Percentiles rank a stretch among this genome's conserved stretches.
These are phyloP conservation scores for Kockiozyma suomiensis DNA, from an alignment of 805 yeast species.

Conservation along the genomic window DNA sequence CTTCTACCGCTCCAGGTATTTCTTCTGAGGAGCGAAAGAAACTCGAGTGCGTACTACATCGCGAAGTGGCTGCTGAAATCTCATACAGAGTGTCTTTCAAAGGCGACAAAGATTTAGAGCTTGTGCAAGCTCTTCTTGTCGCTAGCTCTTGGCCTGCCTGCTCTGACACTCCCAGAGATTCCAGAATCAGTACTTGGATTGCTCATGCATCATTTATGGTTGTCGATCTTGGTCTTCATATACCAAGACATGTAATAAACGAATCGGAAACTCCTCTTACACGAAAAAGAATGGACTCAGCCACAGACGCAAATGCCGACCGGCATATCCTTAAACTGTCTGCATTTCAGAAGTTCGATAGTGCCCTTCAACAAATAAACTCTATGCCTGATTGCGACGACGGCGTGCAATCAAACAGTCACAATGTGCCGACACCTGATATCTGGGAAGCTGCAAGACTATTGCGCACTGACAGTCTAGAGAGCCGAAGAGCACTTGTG, in stretches of 20 bases:
- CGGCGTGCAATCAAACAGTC: background rate
- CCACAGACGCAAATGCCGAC: background rate
- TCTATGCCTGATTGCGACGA: background rate
- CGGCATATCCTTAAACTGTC: background rate
- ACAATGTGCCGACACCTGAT: background rate
- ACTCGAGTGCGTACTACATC: background rate
- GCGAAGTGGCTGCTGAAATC: slow-evolving; percentile 8
- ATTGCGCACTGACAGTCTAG: background rate
- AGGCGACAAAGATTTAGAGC: slow-evolving; percentile 14
- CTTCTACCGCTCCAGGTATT: background rate
- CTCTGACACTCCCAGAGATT: background rate
- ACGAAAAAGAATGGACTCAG: background rate
- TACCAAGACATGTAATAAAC: background rate
- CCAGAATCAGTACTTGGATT: slow-evolving; percentile 9
- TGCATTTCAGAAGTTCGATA: slow-evolving; percentile 1
- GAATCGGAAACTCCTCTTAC: background rate
- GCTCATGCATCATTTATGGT: slow-evolving; percentile 12
- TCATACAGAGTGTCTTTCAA: slow-evolving; percentile 11
- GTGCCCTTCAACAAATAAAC: slow-evolving; percentile 1
- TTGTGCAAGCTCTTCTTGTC: slow-evolving; percentile 11
- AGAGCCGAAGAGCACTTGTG: slow-evolving; percentile 3
- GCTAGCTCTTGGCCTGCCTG: slow-evolving; percentile 18
- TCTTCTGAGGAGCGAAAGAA: background rate
- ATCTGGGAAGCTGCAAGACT: background rate
- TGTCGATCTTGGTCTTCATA: slow-evolving; percentile 8